Percentiles rank a stretch among this genome's conserved stretches.
phyloP scores from a whole-genome alignment of 1,284 basidiomycete species.

The Peniophora sp. region DNA sequence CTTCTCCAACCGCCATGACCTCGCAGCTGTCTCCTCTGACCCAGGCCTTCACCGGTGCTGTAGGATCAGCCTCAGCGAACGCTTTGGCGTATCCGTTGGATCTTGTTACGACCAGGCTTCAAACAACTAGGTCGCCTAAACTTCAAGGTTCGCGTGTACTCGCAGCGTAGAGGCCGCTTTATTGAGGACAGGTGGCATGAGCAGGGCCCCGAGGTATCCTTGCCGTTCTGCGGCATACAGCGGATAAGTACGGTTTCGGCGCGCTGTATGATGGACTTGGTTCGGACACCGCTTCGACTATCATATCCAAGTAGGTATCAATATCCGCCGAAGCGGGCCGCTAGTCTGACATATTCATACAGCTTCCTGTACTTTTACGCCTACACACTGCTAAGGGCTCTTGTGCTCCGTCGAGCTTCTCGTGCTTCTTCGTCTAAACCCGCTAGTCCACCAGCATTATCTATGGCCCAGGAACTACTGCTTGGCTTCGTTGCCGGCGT shows the following conservation, averaged over 20 bases:
- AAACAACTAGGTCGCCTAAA: conserved; percentile 16
- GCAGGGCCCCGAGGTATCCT: conserved; percentile 26
- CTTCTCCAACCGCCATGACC: conserved; percentile 30
- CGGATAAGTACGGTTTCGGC: conserved; percentile 29
- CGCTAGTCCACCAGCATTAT: conserved; percentile 14
- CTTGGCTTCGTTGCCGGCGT: conserved; percentile 48
- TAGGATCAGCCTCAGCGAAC: conserved; percentile 47
- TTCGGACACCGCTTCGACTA: conserved; percentile 43
- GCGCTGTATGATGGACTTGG: conserved; percentile 42
- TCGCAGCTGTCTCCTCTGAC: conserved; percentile 47
- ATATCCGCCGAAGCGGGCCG: background rate
- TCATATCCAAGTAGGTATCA: conserved; percentile 40
- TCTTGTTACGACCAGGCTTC: conserved; percentile 38
- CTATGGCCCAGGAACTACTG: conserved; percentile 36
- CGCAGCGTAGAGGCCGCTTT: no score
- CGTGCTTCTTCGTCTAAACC: conserved; percentile 3
- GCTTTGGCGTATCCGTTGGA: conserved; percentile 46
- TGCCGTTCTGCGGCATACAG: conserved; percentile 27
- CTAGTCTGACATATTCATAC: background rate
- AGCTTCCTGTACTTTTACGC: conserved; percentile 36
- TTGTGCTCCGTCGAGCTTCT: conserved; percentile 14
- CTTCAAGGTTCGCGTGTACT: conserved; percentile 10
- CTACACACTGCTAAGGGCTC: conserved; percentile 22
- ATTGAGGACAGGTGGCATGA: no score
- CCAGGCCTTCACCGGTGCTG: conserved; percentile 46